A percentile compares a stretch with the other conserved stretches of the same genome.
Conservation (phyloP, 2,329 filamentous ascomycete genomes). For the Talaromyces sp. region DNA sequence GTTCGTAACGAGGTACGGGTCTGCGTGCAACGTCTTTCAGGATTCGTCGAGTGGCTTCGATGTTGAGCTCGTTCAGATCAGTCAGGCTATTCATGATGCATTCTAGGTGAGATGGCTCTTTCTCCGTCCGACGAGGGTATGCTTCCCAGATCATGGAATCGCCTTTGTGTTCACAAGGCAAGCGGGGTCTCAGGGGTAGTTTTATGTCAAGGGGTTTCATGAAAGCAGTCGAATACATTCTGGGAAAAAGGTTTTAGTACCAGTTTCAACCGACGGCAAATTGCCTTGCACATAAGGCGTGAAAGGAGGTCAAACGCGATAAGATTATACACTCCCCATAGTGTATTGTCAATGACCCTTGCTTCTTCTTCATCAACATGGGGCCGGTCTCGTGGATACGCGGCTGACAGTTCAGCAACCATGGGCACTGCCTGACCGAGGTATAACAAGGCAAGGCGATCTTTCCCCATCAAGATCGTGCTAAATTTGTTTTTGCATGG, state of each 20-base stretch:
- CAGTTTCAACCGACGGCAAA: not conserved
- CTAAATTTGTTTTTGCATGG: slow-evolving; percentile 14
- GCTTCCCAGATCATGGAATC: slow-evolving; percentile 8
- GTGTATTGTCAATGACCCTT: slow-evolving; percentile 9
- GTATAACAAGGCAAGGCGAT: slow-evolving; percentile 25
- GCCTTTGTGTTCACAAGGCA: slow-evolving; percentile 6
- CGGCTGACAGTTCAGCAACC: slow-evolving; percentile 19
- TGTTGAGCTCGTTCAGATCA: slow-evolving; percentile 8
- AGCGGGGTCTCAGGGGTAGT: slow-evolving; percentile 7
- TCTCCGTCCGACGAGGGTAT: slow-evolving; percentile 9
- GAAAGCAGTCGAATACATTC: slow-evolving; percentile 12
- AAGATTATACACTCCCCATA: slow-evolving; percentile 13
- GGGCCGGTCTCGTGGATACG: slow-evolving; percentile 6
- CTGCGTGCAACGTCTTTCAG: slow-evolving; percentile 7
- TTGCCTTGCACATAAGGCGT: not conserved
- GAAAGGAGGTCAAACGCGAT: slow-evolving; percentile 11
- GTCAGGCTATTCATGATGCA: slow-evolving; percentile 10
- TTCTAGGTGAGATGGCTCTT: slow-evolving; percentile 6
- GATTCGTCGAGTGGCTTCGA: slow-evolving; percentile 6
- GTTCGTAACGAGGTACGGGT: slow-evolving; percentile 7
- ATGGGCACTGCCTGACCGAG: slow-evolving; percentile 22
- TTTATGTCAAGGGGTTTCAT: slow-evolving; percentile 11
- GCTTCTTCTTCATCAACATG: slow-evolving; percentile 15
- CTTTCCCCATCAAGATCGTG: slow-evolving; percentile 26
- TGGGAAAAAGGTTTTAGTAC: slow-evolving; percentile 9